phyloP scores from a whole-genome alignment of 805 yeast species.

The Debaryomyces prosopidis region DNA sequence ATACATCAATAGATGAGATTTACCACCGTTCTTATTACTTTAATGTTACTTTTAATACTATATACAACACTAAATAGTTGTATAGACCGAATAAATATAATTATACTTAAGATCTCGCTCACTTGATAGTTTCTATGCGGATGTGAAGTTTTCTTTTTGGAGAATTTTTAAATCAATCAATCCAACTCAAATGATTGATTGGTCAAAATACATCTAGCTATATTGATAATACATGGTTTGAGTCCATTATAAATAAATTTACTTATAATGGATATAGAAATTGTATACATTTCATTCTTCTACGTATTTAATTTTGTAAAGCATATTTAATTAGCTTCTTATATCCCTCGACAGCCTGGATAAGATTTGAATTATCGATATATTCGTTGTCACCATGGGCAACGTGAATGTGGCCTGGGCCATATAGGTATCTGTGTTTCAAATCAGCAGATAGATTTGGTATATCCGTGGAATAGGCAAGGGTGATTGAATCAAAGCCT shows the following conservation, averaged over 20 bases:
- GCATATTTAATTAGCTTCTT: constrained; percentile 36
- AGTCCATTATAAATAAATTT: constrained; percentile 34
- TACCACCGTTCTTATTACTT: neutral
- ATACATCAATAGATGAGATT: too few species aligned
- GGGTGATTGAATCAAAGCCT: constrained; percentile 57
- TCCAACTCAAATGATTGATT: constrained; percentile 9
- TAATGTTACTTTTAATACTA: neutral
- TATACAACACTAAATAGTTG: neutral
- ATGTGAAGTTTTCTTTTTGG: constrained; percentile 8
- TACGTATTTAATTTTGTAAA: constrained; percentile 6
- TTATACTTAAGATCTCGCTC: neutral
- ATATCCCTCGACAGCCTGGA: constrained; percentile 54
- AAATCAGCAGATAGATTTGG: constrained; percentile 25
- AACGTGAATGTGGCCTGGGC: constrained; percentile 64
- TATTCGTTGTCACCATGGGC: constrained; percentile 63
- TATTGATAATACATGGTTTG: constrained; percentile 45
- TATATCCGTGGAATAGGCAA: constrained; percentile 51
- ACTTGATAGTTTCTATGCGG: constrained; percentile 10
- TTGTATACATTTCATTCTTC: constrained; percentile 35
- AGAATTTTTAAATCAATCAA: constrained; percentile 6
- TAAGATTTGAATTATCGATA: constrained; percentile 47
- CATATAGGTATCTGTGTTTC: constrained; percentile 52
- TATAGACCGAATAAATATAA: neutral
- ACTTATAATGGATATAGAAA: constrained; percentile 46
- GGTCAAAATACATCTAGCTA: constrained; percentile 31